Evolutionary conservation across 1,284 basidiomycete species (phyloP), one percentile per base, ranked within the genome.

Genomic region (Stereum hirsutum): DNA sequence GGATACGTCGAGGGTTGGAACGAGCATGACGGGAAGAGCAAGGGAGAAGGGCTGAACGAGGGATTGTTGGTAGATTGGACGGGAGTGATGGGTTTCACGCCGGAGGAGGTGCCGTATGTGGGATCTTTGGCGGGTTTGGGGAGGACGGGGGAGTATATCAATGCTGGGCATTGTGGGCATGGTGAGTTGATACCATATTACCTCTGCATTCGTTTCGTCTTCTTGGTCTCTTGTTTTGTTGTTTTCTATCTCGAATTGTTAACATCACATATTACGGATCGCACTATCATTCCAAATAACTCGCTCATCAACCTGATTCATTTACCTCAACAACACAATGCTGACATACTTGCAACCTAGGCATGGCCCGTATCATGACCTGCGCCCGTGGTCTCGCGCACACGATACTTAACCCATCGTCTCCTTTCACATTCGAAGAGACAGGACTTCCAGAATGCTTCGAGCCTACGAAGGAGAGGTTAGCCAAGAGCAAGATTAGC

Each of bases 371-470:
- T 24, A 52, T 53, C 20, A 50, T 57, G 39, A 57, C 55, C 24
- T 55, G 56, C 42, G 51, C 55, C 10, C 42, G 45, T 6, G 57
- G 56, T n/a, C 49, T 59, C 7, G 57, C 56, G 6, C n/a, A n/a
- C n/a, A n/a, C n/a, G n/a, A n/a, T n/a, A n/a, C n/a, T n/a, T n/a
- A n/a, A n/a, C n/a, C n/a, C n/a, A n/a, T n/a, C n/a, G 47, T 46
- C 7, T 32, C 58, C 11, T 47, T 59, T 10, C 49, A 43, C 50
- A 12, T 59, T 53, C 52, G 50, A 46, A 17, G 48, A 48, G 6
- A 59, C 57, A 0, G 50, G 49, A 5, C 50, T 59, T 7, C 57
- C 57, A 6, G 57, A 58, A 39, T 58, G 57, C 43, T 58, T 59
- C 42, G 47, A 55, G 44, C 56, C 56, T 8, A 57, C 55, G 23